A percentile compares a stretch with the other conserved stretches of the same genome.
Evolutionary conservation across 176 grass and related monocot genomes (phyloP).

Genomic region (Rhynchospora pubera): DNA sequence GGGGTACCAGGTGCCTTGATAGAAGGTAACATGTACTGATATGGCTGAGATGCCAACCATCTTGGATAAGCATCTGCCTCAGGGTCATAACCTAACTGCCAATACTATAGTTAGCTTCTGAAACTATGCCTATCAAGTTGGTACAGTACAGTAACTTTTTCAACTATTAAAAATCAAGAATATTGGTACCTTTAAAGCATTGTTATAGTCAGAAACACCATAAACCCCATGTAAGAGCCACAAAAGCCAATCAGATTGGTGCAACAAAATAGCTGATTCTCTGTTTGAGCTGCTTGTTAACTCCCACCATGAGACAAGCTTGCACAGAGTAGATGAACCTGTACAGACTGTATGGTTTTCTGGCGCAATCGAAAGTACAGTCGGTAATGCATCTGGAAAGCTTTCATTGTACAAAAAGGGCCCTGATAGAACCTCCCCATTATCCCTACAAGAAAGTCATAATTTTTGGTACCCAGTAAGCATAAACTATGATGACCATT

Average conservation of each 20-base stretch:
- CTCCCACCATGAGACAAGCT: conserved; percentile 80
- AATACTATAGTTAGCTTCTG: background rate
- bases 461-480: background rate
- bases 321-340: conserved; percentile 65
- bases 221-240: conserved; percentile 68
- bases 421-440: conserved; percentile 38
- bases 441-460: conserved; percentile 28
- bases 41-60: conserved; percentile 64
- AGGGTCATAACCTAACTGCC: conserved; percentile 64
- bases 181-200: conserved; percentile 50
- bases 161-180: background rate
- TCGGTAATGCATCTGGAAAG: conserved; percentile 49
- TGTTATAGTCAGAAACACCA: conserved; percentile 83
- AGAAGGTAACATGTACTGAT: conserved; percentile 46
- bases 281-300: background rate
- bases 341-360: conserved; percentile 71
- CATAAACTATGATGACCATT: background rate
- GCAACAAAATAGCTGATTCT: conserved; percentile 57
- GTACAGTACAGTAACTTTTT: background rate
- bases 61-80: conserved; percentile 56
- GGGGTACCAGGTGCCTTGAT: conserved; percentile 45
- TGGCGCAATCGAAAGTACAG: conserved; percentile 46
- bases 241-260: conserved; percentile 86
- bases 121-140: background rate
- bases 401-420: conserved; percentile 82